Base-by-base conservation (phyloP, 2,329 filamentous ascomycete genomes). In the Pseudocercospora vitis region DNA sequence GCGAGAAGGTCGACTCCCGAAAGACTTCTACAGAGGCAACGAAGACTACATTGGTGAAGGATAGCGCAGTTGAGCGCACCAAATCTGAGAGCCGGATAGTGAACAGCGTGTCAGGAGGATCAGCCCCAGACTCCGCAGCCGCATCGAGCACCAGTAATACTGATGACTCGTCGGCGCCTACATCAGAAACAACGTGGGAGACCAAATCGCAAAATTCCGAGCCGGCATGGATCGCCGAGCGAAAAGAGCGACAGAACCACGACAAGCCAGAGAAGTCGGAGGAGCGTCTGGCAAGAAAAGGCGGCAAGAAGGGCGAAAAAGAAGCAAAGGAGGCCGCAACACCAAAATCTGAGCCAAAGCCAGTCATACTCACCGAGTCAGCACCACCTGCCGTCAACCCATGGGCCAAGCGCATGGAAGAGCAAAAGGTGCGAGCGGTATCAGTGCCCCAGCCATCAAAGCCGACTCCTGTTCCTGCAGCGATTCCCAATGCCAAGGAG, bases 311-410 rank as follows among this genome's bases (percentile, higher is more conserved):
- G 31, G 46, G 48, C 31, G 56, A 56, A 21, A 63, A 66, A 37
- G 65, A 66, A 24, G 29, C 59, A n/a, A 60, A 63, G 44, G 62
- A 65, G 14, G 12, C 59, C 26, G 55, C 57, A 7, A 39, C 60
- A 4, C 49, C 58, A 6, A 60, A 61, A 23, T 50, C 60, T 42
- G 71, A 73, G 52, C 78, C 59, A 73, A 78, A 44, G 63, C 83
- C 85, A 11, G 55, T 64, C 57, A 81, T 86, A 64, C 77, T 96
- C 35, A 86, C 87, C 42, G 89, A 94, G 56, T 92, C 92, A 14
- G 87, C 90, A 24, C 79, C 88, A 37, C 94, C 94, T 0, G 72
- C 83, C 1, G 87, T 96, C 53, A 99, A 99, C 70, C 77, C 91
- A 58, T 99, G 94, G 92, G 81, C 85, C 58, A 84, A 91, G 72